phyloP scores from a whole-genome alignment of 495 filamentous ascomycete species.

The Chaetomium tenue region DNA sequence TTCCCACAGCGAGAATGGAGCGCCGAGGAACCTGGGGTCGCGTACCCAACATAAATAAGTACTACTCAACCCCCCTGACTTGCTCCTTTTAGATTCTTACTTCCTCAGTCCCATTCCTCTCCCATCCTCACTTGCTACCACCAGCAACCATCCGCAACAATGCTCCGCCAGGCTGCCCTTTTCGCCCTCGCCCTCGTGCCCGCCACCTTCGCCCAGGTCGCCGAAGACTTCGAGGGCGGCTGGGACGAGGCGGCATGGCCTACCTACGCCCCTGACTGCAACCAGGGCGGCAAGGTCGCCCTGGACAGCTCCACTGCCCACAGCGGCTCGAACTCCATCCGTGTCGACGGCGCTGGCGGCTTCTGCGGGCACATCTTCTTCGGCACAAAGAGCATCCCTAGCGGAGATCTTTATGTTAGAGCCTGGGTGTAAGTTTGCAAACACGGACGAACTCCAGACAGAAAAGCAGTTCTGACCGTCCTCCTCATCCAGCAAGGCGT shows the following conservation, averaged over 20 bases:
- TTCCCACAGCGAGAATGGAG: neutral
- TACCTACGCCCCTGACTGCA: slow-evolving; percentile 56
- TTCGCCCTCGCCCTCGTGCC: slow-evolving; percentile 49
- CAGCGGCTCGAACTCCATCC: slow-evolving; percentile 56
- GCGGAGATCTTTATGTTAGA: slow-evolving; percentile 56
- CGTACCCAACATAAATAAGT: neutral
- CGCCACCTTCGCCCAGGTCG: slow-evolving; percentile 50
- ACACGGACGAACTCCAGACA: neutral
- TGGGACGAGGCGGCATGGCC: slow-evolving; percentile 56
- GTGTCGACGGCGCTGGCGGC: slow-evolving; percentile 53
- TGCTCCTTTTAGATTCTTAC: neutral
- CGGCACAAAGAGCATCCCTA: slow-evolving; percentile 55
- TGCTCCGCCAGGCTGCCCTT: slow-evolving; percentile 33
- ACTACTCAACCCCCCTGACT: neutral
- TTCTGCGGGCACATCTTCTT: slow-evolving; percentile 62
- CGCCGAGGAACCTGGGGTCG: neutral
- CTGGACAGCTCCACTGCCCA: slow-evolving; percentile 53
- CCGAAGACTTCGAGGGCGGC: slow-evolving; percentile 54
- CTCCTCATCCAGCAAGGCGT: slow-evolving; percentile 45
- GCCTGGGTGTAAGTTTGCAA: slow-evolving; percentile 48
- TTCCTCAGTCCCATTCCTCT: neutral
- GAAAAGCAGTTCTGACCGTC: slow-evolving; percentile 28
- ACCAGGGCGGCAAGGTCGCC: slow-evolving; percentile 53
- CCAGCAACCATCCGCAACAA: neutral
- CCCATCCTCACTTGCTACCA: neutral